phyloP scores from a whole-genome alignment of 495 filamentous ascomycete genomes.

The Lepraria neglecta region DNA sequence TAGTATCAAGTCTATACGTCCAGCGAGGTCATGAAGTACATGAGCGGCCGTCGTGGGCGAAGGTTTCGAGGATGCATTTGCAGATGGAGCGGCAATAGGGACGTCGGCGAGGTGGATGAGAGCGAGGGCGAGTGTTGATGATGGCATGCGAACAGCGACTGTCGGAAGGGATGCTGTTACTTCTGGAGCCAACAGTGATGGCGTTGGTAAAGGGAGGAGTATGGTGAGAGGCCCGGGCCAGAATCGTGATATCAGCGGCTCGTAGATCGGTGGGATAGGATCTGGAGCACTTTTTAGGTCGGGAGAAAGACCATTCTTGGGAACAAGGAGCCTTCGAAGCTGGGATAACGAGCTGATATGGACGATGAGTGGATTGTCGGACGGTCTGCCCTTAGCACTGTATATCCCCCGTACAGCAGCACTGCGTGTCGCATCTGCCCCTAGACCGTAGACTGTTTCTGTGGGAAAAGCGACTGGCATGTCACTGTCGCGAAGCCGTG shows the following conservation, averaged over 20 bases:
- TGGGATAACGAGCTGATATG: constrained; percentile 80
- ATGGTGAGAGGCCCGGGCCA: constrained; percentile 96
- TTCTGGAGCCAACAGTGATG: constrained; percentile 69
- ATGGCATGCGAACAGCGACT: constrained; percentile 87
- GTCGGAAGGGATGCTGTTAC: constrained; percentile 78
- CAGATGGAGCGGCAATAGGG: constrained; percentile 89
- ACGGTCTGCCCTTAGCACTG: constrained; percentile 77
- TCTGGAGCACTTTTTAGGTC: constrained; percentile 25
- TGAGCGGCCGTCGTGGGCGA: constrained; percentile 85
- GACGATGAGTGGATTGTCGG: constrained; percentile 92
- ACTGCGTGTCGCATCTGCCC: constrained; percentile 83
- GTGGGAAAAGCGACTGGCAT: constrained; percentile 91
- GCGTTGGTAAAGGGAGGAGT: constrained; percentile 67
- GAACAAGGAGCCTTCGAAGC: constrained; percentile 58
- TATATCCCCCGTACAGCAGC: constrained; percentile 88
- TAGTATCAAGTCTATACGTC: constrained; percentile 79
- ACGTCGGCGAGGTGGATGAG: constrained; percentile 69
- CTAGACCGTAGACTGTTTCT: constrained; percentile 95
- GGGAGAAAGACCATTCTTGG: constrained; percentile 19
- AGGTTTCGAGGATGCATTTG: constrained; percentile 88
- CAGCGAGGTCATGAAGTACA: constrained; percentile 76
- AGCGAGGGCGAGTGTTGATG: constrained; percentile 72
- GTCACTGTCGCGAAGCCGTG: constrained; percentile 50
- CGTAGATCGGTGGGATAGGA: constrained; percentile 74
- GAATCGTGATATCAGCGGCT: constrained; percentile 70